These are phyloP conservation scores for Euphorbia tirucalli DNA, from an alignment of 345 rosid genomes.

Conservation along the genomic window DNA sequence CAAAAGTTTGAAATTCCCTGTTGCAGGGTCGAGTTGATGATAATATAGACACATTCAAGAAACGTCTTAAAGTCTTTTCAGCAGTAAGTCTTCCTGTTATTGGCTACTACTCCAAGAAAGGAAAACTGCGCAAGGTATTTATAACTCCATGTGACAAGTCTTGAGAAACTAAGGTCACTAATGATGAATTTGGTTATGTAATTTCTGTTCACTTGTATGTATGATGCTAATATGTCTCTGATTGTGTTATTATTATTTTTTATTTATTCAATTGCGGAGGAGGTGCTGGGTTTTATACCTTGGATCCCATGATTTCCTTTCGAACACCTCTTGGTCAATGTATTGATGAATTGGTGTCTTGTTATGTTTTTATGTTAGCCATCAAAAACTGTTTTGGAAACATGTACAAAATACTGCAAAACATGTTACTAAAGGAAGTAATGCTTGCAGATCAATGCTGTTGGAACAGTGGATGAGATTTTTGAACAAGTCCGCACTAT, in stretches of 20 bases:
- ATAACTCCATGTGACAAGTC: neutral
- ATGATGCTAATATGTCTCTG: too few species aligned
- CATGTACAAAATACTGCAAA: neutral
- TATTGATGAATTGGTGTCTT: neutral
- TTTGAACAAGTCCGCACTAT: constrained; percentile 67
- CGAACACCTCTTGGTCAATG: too few species aligned
- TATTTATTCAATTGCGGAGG: too few species aligned
- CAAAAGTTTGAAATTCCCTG: neutral
- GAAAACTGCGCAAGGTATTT: constrained; percentile 65
- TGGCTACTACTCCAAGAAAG: constrained; percentile 64
- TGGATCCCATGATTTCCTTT: neutral
- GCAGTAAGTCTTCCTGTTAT: constrained; percentile 73
- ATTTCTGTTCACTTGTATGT: too few species aligned
- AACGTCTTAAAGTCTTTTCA: constrained; percentile 24
- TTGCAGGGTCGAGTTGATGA: constrained; percentile 35
- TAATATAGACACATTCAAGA: constrained; percentile 29
- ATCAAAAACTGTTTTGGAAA: neutral
- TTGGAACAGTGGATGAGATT: constrained; percentile 80
- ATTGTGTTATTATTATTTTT: too few species aligned
- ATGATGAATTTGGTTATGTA: too few species aligned
- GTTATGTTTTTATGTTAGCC: neutral
- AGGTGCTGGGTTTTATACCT: too few species aligned
- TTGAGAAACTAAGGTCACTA: neutral
- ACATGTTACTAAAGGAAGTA: constrained; percentile 14
- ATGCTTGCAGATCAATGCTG: constrained; percentile 69